phyloP scores from a whole-genome alignment of 805 yeast species.

The Millerago galiae region DNA sequence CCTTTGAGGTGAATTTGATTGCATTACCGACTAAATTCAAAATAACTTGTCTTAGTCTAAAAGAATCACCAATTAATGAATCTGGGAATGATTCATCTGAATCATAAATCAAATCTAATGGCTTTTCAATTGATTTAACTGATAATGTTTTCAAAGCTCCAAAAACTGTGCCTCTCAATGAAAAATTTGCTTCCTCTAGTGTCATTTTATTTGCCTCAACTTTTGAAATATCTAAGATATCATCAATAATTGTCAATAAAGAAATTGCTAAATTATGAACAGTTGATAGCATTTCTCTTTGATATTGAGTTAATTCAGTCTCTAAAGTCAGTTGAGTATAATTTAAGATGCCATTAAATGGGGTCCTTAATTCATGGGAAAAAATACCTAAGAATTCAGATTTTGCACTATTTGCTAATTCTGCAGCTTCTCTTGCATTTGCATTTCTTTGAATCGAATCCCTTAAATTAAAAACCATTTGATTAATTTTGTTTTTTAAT shows the following conservation, averaged over 20 bases:
- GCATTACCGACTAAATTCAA: slow-evolving; percentile 86
- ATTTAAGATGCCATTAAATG: slow-evolving; percentile 89
- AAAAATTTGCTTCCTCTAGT: slow-evolving; percentile 81
- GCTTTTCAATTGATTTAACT: slow-evolving; percentile 84
- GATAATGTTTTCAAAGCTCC: slow-evolving; percentile 87
- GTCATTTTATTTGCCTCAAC: slow-evolving; percentile 94
- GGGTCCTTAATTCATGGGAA: slow-evolving; percentile 85
- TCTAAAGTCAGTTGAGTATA: slow-evolving; percentile 88
- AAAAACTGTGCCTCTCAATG: slow-evolving; percentile 79
- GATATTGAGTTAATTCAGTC: slow-evolving; percentile 85
- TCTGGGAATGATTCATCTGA: slow-evolving; percentile 88
- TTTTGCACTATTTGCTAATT: slow-evolving; percentile 80
- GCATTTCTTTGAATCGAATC: slow-evolving; percentile 89
- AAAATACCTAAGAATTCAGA: slow-evolving; percentile 87
- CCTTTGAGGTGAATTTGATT: slow-evolving; percentile 77
- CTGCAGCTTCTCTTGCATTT: slow-evolving; percentile 93
- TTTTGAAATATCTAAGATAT: slow-evolving; percentile 85
- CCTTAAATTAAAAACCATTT: slow-evolving; percentile 79
- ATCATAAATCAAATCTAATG: slow-evolving; percentile 70
- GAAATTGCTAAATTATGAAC: slow-evolving; percentile 87
- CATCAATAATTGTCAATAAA: slow-evolving; percentile 79
- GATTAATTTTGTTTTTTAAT: slow-evolving; percentile 51
- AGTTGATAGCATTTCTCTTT: slow-evolving; percentile 84
- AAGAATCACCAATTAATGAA: slow-evolving; percentile 80
- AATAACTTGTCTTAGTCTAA: slow-evolving; percentile 81